phyloP scores from a whole-genome alignment of 1,284 basidiomycete species.

The Trichosporon sp. region DNA sequence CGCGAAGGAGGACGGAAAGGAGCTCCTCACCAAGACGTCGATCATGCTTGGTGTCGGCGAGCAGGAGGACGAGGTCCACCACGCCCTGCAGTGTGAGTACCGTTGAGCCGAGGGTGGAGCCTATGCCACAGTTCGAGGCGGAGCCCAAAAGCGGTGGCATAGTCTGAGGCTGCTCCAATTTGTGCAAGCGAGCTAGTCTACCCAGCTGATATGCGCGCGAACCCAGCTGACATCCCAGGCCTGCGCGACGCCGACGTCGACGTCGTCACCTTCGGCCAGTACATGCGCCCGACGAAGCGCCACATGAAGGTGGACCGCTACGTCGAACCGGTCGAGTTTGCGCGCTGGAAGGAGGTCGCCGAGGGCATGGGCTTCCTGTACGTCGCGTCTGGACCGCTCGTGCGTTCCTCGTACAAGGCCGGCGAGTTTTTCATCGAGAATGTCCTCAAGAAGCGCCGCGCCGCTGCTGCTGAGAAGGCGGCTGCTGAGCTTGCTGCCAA shows the following conservation, averaged over 20 bases:
- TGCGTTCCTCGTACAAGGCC: constrained; percentile 96
- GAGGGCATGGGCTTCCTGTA: constrained; percentile 96
- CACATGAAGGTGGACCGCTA: constrained; percentile 99
- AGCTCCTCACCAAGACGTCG: constrained; percentile 93
- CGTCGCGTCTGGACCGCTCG: constrained; percentile 93
- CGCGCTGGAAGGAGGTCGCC: constrained; percentile 84
- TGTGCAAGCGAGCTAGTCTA: too few relatives aligned
- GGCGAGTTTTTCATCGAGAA: constrained; percentile 93
- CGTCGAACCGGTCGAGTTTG: constrained; percentile 90
- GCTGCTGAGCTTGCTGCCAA: constrained; percentile 39
- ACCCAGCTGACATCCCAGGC: constrained; percentile 61
- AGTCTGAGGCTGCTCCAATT: too few relatives aligned
- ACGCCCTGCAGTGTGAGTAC: constrained; percentile 74
- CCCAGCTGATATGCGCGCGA: too few relatives aligned
- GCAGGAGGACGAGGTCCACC: constrained; percentile 76
- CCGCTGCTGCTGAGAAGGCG: constrained; percentile 46
- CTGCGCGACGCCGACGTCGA: constrained; percentile 86
- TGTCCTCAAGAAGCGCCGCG: constrained; percentile 63
- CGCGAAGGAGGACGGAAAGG: constrained; percentile 74
- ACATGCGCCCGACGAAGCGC: constrained; percentile 98
- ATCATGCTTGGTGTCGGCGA: constrained; percentile 99
- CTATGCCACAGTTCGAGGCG: too few relatives aligned
- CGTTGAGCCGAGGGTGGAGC: too few relatives aligned
- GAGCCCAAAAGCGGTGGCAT: too few relatives aligned
- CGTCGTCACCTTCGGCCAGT: constrained; percentile 99